A percentile compares a stretch with the other conserved stretches of the same genome.
Conservation (phyloP, 2,329 filamentous ascomycete genomes). For the Zalaria sp. region DNA sequence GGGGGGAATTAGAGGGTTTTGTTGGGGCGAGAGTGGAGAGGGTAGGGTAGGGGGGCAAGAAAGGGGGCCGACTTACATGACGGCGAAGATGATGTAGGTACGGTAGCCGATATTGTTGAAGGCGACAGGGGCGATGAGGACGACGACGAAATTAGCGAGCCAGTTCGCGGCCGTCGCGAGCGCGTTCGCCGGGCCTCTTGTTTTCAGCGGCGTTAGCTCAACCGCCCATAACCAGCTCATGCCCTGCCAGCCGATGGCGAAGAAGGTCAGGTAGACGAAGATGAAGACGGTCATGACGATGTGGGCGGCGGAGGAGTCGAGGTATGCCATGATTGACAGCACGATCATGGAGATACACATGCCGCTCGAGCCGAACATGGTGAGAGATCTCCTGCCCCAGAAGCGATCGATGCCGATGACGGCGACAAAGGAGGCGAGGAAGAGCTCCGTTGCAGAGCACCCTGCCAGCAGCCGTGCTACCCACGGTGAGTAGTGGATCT, state of each 20-base stretch:
- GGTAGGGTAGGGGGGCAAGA: neutral
- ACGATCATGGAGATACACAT: conserved; percentile 31
- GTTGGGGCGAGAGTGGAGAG: neutral
- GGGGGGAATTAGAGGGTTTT: too few species aligned
- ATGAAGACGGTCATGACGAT: conserved; percentile 55
- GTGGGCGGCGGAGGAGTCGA: conserved; percentile 36
- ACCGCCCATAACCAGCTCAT: conserved; percentile 50
- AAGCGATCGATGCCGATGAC: conserved; percentile 26
- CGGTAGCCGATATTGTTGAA: conserved; percentile 13
- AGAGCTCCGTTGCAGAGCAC: conserved; percentile 30
- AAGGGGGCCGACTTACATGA: conserved; percentile 19
- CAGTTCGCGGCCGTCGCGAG: conserved; percentile 48
- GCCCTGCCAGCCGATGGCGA: conserved; percentile 45
- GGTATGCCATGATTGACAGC: conserved; percentile 22
- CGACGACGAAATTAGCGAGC: conserved; percentile 39
- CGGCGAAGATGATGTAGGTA: conserved; percentile 22
- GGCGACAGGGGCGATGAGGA: conserved; percentile 11
- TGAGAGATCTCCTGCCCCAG: conserved; percentile 18
- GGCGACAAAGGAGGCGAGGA: conserved; percentile 34
- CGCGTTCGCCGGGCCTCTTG: conserved; percentile 49
- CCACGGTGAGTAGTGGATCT: conserved; percentile 14
- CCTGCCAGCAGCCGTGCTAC: conserved; percentile 18
- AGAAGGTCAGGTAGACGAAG: conserved; percentile 49
- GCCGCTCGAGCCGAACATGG: conserved; percentile 17
- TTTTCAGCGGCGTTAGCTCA: conserved; percentile 43